Evolutionary conservation across 371 early-diverging fungal genomes (phyloP).

Genomic region (Syncephalastrum contaminatum): DNA sequence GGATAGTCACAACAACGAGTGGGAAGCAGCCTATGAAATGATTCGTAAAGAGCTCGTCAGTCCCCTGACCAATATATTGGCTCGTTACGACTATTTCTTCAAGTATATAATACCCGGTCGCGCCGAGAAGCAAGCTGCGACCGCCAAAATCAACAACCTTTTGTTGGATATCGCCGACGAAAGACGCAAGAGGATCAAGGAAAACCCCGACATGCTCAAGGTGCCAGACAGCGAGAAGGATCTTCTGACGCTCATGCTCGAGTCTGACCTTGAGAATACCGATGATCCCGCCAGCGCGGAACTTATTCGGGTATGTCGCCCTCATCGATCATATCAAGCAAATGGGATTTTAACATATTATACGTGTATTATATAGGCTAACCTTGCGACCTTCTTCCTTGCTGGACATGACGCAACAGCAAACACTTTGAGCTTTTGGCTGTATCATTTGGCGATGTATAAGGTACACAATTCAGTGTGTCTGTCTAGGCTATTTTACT

Average conservation of each 20-base stretch:
- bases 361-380: conserved; percentile 11
- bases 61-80: too few species aligned
- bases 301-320: conserved; percentile 9
- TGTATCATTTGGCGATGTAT: conserved; percentile 18
- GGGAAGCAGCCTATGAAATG: conserved; percentile 22
- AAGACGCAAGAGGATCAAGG: background rate
- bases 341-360: conserved; percentile 10
- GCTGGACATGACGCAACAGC: conserved; percentile 16
- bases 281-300: conserved; percentile 12
- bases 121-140: background rate
- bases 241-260: conserved; percentile 31
- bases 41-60: background rate
- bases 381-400: background rate
- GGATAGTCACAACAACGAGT: conserved; percentile 19
- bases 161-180: conserved; percentile 3
- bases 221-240: conserved; percentile 21
- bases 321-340: too few species aligned
- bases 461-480: conserved; percentile 4
- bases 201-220: background rate
- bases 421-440: conserved; percentile 11
- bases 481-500: too few species aligned
- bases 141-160: conserved; percentile 4
- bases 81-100: too few species aligned
- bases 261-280: conserved; percentile 19
- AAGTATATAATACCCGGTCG: too few species aligned